Base-by-base conservation (phyloP, 2,329 filamentous ascomycete genomes). In the Tolypocladium sp. region DNA sequence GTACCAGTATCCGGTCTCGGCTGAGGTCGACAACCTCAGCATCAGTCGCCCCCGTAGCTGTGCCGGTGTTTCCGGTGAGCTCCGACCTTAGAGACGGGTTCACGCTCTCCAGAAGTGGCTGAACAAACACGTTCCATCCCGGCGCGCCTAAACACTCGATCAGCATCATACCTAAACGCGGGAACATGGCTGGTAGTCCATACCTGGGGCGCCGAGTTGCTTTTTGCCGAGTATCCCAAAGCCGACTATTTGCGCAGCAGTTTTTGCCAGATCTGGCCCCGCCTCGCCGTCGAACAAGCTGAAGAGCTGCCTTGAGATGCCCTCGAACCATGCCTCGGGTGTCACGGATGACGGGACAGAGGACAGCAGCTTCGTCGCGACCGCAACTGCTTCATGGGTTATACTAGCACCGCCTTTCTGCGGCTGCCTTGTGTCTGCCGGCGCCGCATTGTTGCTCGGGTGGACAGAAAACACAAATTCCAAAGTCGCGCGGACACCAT, bases 401-500 rank as follows among this genome's bases (percentile, higher is more conserved):
- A 91, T 87, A 49, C 81, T 82, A 5, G 85, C 81, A 1, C 85
- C 84, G 68, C 79, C 75, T 57, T 82, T 84, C 64, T 83, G 81
- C 1, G 79, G 75, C 4, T 68, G 66, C 2, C 74, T 70, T 1
- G 73, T 73, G 58, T 79, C 77, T 8, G 75, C 71, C 0, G 69
- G 57, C 64, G 72, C 70, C 59, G 75, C 69, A 8, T 73, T 72
- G 63, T 75, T 77, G 61, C 81, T 79, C 0, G 87, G 82, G 61
- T 89, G 87, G 8, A 89, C 84, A 1, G 86, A 81, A 59, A 89
- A 87, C 41, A 91, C 78, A 66, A 90, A 90, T 67, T 90, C 87
- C 61, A 90, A 77, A 0, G 85, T 87, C 33, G 83, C 81, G 40
- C 87, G 80, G 17, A 91, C 85, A 22, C 88, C 88, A 61, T 84